These are phyloP conservation scores for Tulasnella sp. DNA, from an alignment of 768 basidiomycete genomes.

Conservation along the genomic window DNA sequence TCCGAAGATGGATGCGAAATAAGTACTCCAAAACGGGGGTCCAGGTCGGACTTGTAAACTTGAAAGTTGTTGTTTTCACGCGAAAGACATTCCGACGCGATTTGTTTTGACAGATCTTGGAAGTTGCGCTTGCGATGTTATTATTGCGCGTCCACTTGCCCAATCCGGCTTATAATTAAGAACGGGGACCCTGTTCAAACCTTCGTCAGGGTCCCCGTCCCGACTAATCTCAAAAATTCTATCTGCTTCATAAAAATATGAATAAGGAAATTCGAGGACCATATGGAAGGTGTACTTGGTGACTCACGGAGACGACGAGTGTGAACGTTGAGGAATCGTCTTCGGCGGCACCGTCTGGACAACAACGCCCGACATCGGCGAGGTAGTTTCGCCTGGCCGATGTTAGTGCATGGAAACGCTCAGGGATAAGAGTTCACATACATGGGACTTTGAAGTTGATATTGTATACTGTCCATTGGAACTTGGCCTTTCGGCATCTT, in stretches of 20 bases:
- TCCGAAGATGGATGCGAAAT: neutral
- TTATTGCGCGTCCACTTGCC: neutral
- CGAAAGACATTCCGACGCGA: neutral
- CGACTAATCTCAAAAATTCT: neutral
- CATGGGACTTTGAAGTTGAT: neutral
- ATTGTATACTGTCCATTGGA: neutral
- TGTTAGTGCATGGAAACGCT: neutral
- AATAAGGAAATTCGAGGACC: neutral
- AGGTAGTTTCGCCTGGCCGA: neutral
- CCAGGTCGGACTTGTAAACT: neutral
- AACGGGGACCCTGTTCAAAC: neutral
- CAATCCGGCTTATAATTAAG: neutral
- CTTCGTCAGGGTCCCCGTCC: neutral
- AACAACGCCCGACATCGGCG: neutral
- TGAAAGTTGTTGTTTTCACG: neutral
- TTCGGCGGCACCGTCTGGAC: neutral
- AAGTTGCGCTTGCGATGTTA: neutral
- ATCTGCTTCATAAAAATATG: neutral
- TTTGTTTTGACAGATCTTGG: slow-evolving; percentile 11
- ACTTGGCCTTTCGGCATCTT: neutral
- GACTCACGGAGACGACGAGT: neutral
- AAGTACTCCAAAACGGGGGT: neutral
- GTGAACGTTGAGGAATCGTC: neutral
- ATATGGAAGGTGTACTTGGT: neutral
- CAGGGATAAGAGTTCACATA: neutral